Conservation (phyloP, 805 yeast species). For the Teunomyces kruisii region DNA sequence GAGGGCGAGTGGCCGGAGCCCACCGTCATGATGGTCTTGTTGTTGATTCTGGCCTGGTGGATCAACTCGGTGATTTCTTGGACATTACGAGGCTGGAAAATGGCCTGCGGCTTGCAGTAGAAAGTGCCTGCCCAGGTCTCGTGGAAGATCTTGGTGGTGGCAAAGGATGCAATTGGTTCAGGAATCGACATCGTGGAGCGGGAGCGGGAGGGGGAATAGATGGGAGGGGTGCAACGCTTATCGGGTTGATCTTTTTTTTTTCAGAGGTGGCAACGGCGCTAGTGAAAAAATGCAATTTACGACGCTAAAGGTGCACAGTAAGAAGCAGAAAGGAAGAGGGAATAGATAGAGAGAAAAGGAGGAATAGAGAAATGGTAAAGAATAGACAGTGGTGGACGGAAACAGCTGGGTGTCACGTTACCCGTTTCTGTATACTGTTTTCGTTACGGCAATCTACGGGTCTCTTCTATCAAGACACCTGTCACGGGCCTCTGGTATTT, state of each 20-base stretch:
- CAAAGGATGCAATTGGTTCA: conserved; percentile 28
- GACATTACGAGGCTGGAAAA: conserved; percentile 70
- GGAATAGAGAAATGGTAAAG: too few relatives aligned
- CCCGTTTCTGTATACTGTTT: too few relatives aligned
- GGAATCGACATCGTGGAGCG: conserved; percentile 30
- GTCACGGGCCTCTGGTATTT: too few relatives aligned
- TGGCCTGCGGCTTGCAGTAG: conserved; percentile 69
- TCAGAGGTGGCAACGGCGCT: neutral
- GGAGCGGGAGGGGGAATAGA: too few relatives aligned
- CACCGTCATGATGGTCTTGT: conserved; percentile 73
- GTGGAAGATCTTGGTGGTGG: conserved; percentile 48
- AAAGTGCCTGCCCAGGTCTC: conserved; percentile 92
- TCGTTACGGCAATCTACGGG: too few relatives aligned
- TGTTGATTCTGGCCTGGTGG: conserved; percentile 54
- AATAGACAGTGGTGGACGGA: too few relatives aligned
- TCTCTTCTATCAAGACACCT: too few relatives aligned
- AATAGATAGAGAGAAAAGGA: too few relatives aligned
- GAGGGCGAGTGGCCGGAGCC: conserved; percentile 98
- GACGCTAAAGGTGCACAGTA: too few relatives aligned
- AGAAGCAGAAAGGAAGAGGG: too few relatives aligned
- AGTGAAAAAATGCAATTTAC: too few relatives aligned
- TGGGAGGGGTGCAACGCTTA: neutral
- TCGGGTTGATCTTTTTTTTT: neutral
- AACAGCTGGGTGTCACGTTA: too few relatives aligned
- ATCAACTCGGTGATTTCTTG: conserved; percentile 73